Evolutionary conservation across 2,329 filamentous ascomycete genomes (phyloP), one percentile per base, ranked within the genome.

Genomic region (Zymoseptoria ardabiliae): DNA sequence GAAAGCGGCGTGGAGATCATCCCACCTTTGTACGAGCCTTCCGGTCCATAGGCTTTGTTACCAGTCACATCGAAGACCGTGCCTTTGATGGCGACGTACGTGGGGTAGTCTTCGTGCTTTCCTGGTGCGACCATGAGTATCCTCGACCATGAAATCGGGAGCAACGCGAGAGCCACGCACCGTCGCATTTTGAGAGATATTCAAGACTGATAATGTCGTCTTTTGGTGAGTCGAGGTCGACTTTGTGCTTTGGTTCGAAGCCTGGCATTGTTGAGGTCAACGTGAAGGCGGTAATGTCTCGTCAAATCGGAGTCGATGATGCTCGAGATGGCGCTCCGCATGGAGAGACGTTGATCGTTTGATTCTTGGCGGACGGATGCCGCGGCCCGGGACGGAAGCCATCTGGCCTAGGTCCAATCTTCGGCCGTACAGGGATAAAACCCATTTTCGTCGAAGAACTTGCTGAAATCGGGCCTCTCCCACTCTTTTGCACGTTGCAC

Each of bases 41-140:
- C 88, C 9, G 89, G 85, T 53, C 86, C 85, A 73, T 99, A 99
- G 17, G 89, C 86, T 65, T 89, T 86, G 75, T 97, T 99, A 55
- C 88, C 89, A 22, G 85, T 91, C 61, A 99, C 94, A 71, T 99
- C 93, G 71, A 97, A 99, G 56, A 99, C 88, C 62, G 88, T 90
- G 68, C 94, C 93, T 88, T 81, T 85, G 70, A 87, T 86, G 17
- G 82, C 82, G 41, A 86, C 81, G 63, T 82, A 78, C 4, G 79
- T 85, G 11, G 84, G 82, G 59, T 78, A 81, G 6, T 78, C 82
- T 20, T 86, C 85, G 59, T 89, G 82, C 17, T 77, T 78, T 22
- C 88, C 88, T 91, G 63, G 30, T 49, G 17, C 51, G 23, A 35
- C 25, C 19, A 28, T 49, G 13, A 48, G 50, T 17, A 54, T 49